Conservation (phyloP, 768 basidiomycete species). For the Phaeotremella skinneri region DNA sequence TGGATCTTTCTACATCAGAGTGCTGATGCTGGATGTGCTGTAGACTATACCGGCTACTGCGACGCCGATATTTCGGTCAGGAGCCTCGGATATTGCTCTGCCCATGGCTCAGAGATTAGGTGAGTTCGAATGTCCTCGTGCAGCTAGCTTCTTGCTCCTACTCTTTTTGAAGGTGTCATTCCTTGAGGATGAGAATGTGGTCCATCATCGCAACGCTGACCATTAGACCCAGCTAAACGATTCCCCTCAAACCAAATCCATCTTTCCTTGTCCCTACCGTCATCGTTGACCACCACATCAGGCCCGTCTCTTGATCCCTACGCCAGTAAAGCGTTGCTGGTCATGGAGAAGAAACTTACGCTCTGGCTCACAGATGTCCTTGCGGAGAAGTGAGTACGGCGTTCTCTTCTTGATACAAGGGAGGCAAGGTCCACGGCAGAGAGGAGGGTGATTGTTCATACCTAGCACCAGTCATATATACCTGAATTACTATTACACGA, state of each 20-base stretch:
- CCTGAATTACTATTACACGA: no score
- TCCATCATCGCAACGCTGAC: neutral
- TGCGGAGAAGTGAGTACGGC: no score
- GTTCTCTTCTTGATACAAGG: no score
- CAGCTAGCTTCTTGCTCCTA: neutral
- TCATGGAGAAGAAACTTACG: constrained; percentile 44
- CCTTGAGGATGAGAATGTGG: neutral
- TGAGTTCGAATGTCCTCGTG: constrained; percentile 9
- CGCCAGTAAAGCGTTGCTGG: constrained; percentile 30
- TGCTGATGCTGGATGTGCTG: constrained; percentile 10
- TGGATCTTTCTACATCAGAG: neutral
- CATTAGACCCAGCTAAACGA: constrained; percentile 23
- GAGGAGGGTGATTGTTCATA: no score
- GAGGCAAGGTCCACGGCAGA: no score
- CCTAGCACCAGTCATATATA: neutral
- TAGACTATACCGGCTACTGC: constrained; percentile 36
- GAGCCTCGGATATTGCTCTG: constrained; percentile 29
- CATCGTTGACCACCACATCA: constrained; percentile 26
- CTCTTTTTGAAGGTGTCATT: neutral
- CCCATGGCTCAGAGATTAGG: constrained; percentile 42
- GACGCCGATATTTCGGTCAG: constrained; percentile 37
- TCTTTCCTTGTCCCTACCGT: constrained; percentile 37
- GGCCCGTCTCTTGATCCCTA: constrained; percentile 37
- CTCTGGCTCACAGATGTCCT: constrained; percentile 34
- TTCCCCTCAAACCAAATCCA: constrained; percentile 43